A percentile compares a stretch with the other conserved stretches of the same genome.
phyloP scores from a whole-genome alignment of 1,139 yeast genomes.

The Candida sanyaensis region DNA sequence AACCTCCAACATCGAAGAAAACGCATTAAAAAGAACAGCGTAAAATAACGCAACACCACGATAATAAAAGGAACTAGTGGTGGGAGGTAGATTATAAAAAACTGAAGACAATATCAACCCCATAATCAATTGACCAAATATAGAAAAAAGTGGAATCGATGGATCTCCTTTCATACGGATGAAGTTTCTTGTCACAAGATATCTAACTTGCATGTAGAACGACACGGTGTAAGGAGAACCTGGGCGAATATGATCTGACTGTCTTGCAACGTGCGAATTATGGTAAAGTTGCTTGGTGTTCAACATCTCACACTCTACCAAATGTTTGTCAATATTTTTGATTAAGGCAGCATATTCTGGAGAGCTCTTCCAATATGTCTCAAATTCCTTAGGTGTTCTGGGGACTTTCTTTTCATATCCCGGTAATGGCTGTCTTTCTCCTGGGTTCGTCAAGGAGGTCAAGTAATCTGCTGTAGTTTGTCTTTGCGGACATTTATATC shows the following conservation, averaged over 20 bases:
- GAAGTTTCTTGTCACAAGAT: conserved; percentile 28
- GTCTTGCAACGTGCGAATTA: conserved; percentile 30
- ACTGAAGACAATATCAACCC: conserved; percentile 48
- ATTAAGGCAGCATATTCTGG: conserved; percentile 18
- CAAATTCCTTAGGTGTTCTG: conserved; percentile 24
- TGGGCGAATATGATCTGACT: conserved; percentile 24
- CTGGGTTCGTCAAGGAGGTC: conserved; percentile 72
- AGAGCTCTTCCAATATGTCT: conserved; percentile 25
- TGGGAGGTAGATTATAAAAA: conserved; percentile 49
- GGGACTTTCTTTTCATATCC: conserved; percentile 44
- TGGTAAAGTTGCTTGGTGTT: conserved; percentile 15
- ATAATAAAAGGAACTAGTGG: conserved; percentile 54
- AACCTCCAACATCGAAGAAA: conserved; percentile 59
- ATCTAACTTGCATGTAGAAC: conserved; percentile 33
- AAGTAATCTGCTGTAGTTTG: conserved; percentile 84
- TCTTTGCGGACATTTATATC: conserved; percentile 64
- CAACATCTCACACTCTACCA: conserved; percentile 9
- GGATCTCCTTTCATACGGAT: conserved; percentile 31
- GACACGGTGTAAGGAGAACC: conserved; percentile 37
- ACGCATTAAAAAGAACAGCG: conserved; percentile 57
- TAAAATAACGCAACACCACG: conserved; percentile 61
- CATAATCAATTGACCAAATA: conserved; percentile 30
- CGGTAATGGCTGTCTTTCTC: conserved; percentile 53
- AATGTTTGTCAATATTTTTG: conserved; percentile 19
- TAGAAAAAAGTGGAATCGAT: conserved; percentile 25